Conservation (phyloP, 805 yeast genomes). For the Ogataea pilisensis region DNA sequence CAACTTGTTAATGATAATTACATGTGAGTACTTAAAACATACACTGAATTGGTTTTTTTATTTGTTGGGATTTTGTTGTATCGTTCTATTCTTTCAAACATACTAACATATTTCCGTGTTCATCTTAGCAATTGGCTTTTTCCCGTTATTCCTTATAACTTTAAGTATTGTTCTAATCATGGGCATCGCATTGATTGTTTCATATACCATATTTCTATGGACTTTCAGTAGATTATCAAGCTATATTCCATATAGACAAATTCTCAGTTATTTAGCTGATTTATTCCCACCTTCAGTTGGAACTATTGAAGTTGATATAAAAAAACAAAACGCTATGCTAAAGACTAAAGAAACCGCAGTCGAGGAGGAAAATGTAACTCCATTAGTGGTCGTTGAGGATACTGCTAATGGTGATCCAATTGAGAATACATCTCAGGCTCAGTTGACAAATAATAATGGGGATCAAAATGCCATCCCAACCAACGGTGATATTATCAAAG, state of each 20-base stretch:
- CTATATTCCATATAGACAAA: slow-evolving; percentile 15
- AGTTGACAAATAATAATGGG: too few relatives aligned
- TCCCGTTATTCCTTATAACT: slow-evolving; percentile 21
- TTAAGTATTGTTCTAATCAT: slow-evolving; percentile 14
- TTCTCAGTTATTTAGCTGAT: slow-evolving; percentile 26
- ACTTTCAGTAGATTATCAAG: slow-evolving; percentile 6
- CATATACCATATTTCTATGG: slow-evolving; percentile 8
- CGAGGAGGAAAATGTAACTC: not conserved
- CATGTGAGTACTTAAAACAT: slow-evolving; percentile 9
- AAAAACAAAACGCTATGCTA: slow-evolving; percentile 1
- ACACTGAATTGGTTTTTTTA: too few relatives aligned
- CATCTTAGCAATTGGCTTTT: slow-evolving; percentile 20
- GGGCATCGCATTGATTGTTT: slow-evolving; percentile 8
- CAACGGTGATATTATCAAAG: too few relatives aligned
- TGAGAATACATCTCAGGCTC: too few relatives aligned
- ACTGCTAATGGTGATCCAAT: too few relatives aligned
- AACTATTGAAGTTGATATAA: slow-evolving; percentile 15
- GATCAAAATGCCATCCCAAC: too few relatives aligned
- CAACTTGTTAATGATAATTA: slow-evolving; percentile 8
- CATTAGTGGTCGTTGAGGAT: too few relatives aligned
- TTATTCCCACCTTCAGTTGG: slow-evolving; percentile 33
- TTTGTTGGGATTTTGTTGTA: too few relatives aligned
- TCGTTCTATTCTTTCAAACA: too few relatives aligned
- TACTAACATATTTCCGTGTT: slow-evolving; percentile 6
- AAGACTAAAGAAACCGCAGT: not conserved